Percentiles rank a stretch among this genome's conserved stretches.
These are phyloP conservation scores for Trametes sp. DNA, from an alignment of 1,284 basidiomycete genomes.

Conservation along the genomic window DNA sequence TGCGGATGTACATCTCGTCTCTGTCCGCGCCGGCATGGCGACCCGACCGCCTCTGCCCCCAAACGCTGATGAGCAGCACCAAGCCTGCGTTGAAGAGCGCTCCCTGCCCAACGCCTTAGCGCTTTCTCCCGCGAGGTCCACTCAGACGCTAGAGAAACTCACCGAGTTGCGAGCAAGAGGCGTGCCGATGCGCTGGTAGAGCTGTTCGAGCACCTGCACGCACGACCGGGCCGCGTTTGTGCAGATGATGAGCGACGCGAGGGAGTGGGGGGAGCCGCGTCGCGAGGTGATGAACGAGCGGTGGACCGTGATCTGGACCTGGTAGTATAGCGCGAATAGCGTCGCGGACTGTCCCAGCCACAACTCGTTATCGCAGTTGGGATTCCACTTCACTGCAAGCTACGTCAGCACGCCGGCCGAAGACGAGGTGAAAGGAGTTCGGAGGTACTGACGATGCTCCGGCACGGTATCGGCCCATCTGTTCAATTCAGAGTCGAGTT, in stretches of 20 bases:
- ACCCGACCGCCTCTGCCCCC: slow-evolving; percentile 69
- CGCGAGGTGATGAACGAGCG: slow-evolving; percentile 66
- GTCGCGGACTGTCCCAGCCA: slow-evolving; percentile 62
- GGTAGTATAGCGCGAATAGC: slow-evolving; percentile 62
- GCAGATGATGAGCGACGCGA: slow-evolving; percentile 69
- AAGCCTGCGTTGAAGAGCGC: slow-evolving; percentile 68
- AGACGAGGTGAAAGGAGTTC: neutral
- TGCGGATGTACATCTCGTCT: slow-evolving; percentile 73
- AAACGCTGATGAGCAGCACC: slow-evolving; percentile 76
- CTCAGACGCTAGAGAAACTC: neutral
- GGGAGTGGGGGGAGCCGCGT: slow-evolving; percentile 48
- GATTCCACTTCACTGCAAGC: slow-evolving; percentile 59
- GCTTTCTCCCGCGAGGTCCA: no score
- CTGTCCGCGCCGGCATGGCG: slow-evolving; percentile 58
- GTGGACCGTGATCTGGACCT: slow-evolving; percentile 63
- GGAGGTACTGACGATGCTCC: slow-evolving; percentile 49
- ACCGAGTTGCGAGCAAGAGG: slow-evolving; percentile 37
- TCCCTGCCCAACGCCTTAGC: slow-evolving; percentile 29
- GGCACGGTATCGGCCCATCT: slow-evolving; percentile 68
- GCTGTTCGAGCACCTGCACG: slow-evolving; percentile 57
- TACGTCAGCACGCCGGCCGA: neutral
- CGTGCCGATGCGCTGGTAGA: slow-evolving; percentile 38
- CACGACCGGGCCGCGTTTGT: slow-evolving; percentile 66
- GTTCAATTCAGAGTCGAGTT: slow-evolving; percentile 68
- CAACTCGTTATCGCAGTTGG: slow-evolving; percentile 49